Conservation (phyloP, 2,329 filamentous ascomycete genomes). For the Sporothrix protearum region DNA sequence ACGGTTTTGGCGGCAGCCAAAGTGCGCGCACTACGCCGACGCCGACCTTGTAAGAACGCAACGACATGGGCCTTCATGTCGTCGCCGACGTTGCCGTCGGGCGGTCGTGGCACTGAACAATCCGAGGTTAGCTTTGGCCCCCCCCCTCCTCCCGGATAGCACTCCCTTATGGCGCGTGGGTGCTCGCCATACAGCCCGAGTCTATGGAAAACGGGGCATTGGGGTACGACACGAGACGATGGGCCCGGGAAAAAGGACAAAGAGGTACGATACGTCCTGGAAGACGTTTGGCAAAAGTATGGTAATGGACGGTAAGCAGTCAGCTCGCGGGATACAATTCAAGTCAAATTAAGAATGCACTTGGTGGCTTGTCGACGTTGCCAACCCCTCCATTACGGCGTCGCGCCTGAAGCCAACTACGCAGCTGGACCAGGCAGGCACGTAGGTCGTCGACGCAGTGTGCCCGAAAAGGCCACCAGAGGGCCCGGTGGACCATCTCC, state of each 20-base stretch:
- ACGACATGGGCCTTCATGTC: not conserved
- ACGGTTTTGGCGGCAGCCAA: conserved; percentile 10
- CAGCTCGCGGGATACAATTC: not conserved
- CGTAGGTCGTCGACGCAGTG: conserved; percentile 32
- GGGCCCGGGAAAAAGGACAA: too few species aligned
- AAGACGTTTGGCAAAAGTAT: too few species aligned
- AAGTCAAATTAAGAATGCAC: not conserved
- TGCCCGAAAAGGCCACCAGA: conserved; percentile 29
- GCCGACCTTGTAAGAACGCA: not conserved
- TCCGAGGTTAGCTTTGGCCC: not conserved
- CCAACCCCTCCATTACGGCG: too few species aligned
- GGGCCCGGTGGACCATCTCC: conserved; percentile 26
- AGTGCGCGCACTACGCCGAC: not conserved
- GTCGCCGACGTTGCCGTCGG: not conserved
- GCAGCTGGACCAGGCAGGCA: conserved; percentile 40
- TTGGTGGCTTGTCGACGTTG: too few species aligned
- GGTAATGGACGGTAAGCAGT: not conserved
- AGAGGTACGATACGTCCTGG: too few species aligned
- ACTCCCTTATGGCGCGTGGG: too few species aligned
- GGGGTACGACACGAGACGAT: not conserved
- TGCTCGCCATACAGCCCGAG: not conserved
- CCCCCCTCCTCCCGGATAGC: too few species aligned
- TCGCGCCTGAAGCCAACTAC: conserved; percentile 24
- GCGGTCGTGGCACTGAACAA: not conserved
- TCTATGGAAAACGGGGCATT: conserved; percentile 14